These are phyloP conservation scores for Penicillium roqueforti DNA, from an alignment of 495 filamentous ascomycete genomes.

Conservation along the genomic window DNA sequence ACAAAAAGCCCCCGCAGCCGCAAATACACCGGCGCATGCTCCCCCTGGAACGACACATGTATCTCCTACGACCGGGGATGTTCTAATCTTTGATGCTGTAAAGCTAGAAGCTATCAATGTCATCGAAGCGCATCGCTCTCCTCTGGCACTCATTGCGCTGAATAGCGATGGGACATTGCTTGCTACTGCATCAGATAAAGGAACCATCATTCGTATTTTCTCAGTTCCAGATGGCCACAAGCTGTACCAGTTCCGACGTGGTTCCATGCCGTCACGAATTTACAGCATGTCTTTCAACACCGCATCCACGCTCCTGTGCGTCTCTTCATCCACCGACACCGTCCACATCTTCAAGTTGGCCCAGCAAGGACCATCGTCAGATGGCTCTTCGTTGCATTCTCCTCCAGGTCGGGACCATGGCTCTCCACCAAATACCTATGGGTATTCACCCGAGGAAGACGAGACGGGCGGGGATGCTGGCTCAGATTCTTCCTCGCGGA, in stretches of 20 bases:
- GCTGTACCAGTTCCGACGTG: constrained; percentile 89
- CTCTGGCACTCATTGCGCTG: constrained; percentile 80
- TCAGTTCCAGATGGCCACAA: constrained; percentile 84
- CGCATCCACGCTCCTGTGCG: constrained; percentile 85
- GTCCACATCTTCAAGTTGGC: constrained; percentile 92
- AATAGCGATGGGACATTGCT: constrained; percentile 91
- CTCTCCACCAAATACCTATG: constrained; percentile 36
- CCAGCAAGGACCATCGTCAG: constrained; percentile 30
- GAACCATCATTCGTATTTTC: constrained; percentile 95
- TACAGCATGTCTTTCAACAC: constrained; percentile 99
- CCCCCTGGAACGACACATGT: constrained; percentile 71
- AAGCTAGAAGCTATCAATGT: constrained; percentile 90
- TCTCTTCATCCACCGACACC: constrained; percentile 93
- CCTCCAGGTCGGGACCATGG: constrained; percentile 34
- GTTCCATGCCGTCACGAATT: constrained; percentile 89
- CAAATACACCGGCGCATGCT: constrained; percentile 72
- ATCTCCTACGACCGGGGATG: constrained; percentile 83
- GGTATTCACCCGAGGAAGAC: constrained; percentile 36
- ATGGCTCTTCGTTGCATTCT: constrained; percentile 32
- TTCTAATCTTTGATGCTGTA: constrained; percentile 83
- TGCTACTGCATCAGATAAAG: constrained; percentile 94
- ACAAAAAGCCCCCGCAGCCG: constrained; percentile 65
- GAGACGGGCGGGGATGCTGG: constrained; percentile 27
- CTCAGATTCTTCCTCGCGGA: constrained; percentile 38
- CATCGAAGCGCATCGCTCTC: constrained; percentile 87